Evolutionary conservation across 2,329 filamentous ascomycete genomes (phyloP), one percentile per base, ranked within the genome.

Genomic region (Capronia coronata): DNA sequence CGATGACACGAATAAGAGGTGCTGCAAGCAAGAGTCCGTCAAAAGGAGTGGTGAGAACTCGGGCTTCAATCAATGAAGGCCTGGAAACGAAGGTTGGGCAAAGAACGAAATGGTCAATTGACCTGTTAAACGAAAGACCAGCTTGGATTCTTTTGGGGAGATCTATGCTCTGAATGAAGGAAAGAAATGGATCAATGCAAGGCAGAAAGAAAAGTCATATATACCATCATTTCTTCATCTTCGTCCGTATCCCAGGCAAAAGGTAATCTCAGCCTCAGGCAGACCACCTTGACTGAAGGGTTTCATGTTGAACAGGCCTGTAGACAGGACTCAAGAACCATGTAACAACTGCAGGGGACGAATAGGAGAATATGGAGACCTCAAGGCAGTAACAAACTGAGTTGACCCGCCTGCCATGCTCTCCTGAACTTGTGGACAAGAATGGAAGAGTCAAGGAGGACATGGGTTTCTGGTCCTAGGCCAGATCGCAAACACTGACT

Each of bases 11-110:
- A 32, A 32, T 19, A 21, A 18, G 25, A 8, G 25, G 13, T 29
- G 40, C 40, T 45, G 46, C 34, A 43, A 32, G 8, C 29, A 49
- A 43, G 35, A 18, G 44, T 51, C 37, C 39, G 13, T 44, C 50
- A 27, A 44, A 42, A 30, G 37, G 23, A 49, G 43, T 21, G 47
- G 44, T 44, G 34, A 48, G 22, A 30, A 38, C 40, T 37, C 27
- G 18, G 43, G 48, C 51, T 52, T 56, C 54, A 53, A 48, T 56
- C 54, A 56, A 56, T 53, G 51, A 56, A 54, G 50, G 34, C 48
- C 48, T 23, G 35, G 43, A 56, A 56, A 51, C 14, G 47, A 56
- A 51, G 42, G 54, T 54, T 29, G 37, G 40, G 25, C 19, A 49
- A 48, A 45, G 51, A 53, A 51, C 18, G 54, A 48, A 53, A 53